Conservation (phyloP, 305 asterid species). For the Rubia balearica region DNA sequence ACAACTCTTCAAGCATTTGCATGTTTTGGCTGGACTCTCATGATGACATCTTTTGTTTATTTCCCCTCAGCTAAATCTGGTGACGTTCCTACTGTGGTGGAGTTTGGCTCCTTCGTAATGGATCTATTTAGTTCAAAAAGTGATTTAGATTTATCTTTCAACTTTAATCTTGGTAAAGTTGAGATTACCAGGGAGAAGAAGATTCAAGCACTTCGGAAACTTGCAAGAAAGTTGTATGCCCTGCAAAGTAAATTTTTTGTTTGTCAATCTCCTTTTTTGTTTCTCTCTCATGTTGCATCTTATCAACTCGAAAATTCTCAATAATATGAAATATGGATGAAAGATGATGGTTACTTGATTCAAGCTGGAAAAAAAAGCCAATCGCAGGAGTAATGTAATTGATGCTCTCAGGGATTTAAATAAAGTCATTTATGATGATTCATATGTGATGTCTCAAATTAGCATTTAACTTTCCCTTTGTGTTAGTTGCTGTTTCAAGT, state of each 20-base stretch:
- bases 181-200: constrained; percentile 62
- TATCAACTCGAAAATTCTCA: not conserved
- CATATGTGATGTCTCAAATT: not conserved
- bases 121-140: constrained; percentile 71
- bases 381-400: no score
- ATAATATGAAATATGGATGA: not conserved
- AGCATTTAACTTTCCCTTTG: not conserved
- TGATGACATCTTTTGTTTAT: constrained; percentile 5
- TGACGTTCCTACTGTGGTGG: constrained; percentile 64
- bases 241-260: constrained; percentile 48
- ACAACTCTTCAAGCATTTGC: constrained; percentile 5
- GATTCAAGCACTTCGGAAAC: constrained; percentile 69
- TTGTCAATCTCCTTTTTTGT: not conserved
- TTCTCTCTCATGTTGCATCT: not conserved
- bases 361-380: not conserved
- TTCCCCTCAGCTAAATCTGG: constrained; percentile 40
- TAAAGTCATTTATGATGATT: not conserved
- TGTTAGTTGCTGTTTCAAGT: not conserved
- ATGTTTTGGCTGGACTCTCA: not conserved
- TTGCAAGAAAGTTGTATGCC: constrained; percentile 63
- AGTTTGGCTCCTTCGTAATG: constrained; percentile 90
- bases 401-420: not conserved
- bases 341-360: not conserved
- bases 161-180: constrained; percentile 38
- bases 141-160: constrained; percentile 82